Conservation (phyloP, 202 grass and related monocot genomes). For the Setaria italica region DNA sequence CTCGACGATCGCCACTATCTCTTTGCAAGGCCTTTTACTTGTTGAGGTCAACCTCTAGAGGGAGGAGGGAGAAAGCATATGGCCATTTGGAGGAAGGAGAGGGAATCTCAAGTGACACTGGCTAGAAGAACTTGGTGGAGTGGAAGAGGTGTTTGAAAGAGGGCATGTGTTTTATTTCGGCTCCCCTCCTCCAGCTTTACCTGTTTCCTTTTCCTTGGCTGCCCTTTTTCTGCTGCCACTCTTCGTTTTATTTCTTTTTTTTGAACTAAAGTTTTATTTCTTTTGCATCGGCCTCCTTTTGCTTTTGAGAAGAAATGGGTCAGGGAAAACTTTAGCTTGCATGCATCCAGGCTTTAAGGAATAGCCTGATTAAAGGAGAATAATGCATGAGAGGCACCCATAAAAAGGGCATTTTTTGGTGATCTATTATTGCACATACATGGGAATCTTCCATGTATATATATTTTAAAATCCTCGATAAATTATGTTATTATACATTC, state of each 20-base stretch:
- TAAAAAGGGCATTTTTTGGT: neutral
- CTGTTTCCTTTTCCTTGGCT: conserved; percentile 43
- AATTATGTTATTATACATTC: neutral
- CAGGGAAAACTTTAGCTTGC: conserved; percentile 46
- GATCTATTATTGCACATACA: conserved; percentile 5
- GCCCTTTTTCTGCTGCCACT: conserved; percentile 27
- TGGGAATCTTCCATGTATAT: neutral
- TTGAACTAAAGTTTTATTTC: neutral
- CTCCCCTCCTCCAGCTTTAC: conserved; percentile 40
- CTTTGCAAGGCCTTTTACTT: conserved; percentile 23
- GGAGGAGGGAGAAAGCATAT: conserved; percentile 38
- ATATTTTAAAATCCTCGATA: neutral
- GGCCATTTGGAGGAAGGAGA: conserved; percentile 45
- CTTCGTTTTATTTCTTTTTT: conserved; percentile 18
- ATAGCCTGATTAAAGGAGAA: conserved; percentile 46
- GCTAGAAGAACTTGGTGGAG: conserved; percentile 42
- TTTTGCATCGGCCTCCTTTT: conserved; percentile 46
- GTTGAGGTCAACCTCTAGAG: conserved; percentile 60
- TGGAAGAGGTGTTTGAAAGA: conserved; percentile 44
- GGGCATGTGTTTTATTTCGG: conserved; percentile 60
- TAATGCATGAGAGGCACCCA: neutral
- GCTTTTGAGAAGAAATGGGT: conserved; percentile 58
- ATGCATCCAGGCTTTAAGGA: conserved; percentile 57
- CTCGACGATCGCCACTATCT: conserved; percentile 32
- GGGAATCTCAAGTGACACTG: conserved; percentile 55